Evolutionary conservation across 2,329 filamentous ascomycete species (phyloP), one percentile per base, ranked within the genome.

Genomic region (Tolypocladium ophioglossoides): DNA sequence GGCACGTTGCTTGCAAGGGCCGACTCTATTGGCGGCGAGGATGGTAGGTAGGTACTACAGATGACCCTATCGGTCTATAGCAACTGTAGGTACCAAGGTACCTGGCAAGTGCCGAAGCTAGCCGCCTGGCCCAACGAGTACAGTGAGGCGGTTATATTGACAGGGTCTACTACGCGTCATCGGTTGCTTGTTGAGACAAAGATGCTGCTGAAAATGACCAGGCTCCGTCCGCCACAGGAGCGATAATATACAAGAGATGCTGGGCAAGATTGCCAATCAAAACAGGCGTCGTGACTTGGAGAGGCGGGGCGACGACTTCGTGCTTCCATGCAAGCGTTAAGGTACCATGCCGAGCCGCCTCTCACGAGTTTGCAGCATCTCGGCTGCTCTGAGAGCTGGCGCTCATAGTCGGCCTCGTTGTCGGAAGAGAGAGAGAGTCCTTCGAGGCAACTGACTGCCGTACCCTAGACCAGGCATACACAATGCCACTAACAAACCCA

Each of bases 301-400:
- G 40, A 27, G 22, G 22, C 14, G 22, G 40, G 18, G 40, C 12
- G 14, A 12, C 10, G 22, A 7, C 40, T 44, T 27, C 40, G 22
- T 44, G 22, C 39, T 41, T 22, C 10, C 39, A 24, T 22, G 40
- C 40, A 5, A 2, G 40, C 12, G 22, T 14, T 4, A 20, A 41
- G 39, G n/a, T 11, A 22, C 20, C 38, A 12, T 24, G 22, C 24
- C 14, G 24, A 18, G 24, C 41, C 16, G 24, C 24, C 9, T 47
- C 37, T 62, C 59, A 71, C 49, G 66, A 68, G 54, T 92, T 91
- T 57, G 90, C 77, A 18, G 87, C 86, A 70, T 97, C 92, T 64
- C 89, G 83, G 79, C 85, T 90, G 75, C 91, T 96, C 73, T 91
- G 86, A 59, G 88, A 86, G 76, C 91, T 96, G 27, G 92, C 90